Evolutionary conservation across 768 basidiomycete species (phyloP).

Genomic region (Termitomyces heimii): DNA sequence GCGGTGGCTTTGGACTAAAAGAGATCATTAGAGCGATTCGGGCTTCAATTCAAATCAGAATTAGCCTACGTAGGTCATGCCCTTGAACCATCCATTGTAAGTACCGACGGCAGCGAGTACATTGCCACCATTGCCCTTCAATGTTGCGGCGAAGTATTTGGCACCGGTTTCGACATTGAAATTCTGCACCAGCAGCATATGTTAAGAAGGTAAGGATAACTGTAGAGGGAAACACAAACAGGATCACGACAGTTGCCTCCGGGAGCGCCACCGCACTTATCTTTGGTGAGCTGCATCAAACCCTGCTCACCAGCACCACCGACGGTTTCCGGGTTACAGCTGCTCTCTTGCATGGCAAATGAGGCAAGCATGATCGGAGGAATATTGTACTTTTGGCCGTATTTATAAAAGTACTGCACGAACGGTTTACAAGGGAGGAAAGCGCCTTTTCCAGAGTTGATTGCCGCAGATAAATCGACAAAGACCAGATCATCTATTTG

Average conservation of each 20-base stretch:
- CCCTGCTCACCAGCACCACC: conserved; percentile 83
- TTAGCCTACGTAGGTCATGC: conserved; percentile 49
- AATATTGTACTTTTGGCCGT: conserved; percentile 42
- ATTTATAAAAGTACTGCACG: conserved; percentile 51
- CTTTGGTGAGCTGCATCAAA: conserved; percentile 77
- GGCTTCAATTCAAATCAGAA: neutral
- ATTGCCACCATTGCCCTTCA: conserved; percentile 45
- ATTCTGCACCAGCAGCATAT: conserved; percentile 31
- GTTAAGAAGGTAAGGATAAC: neutral
- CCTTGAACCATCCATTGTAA: conserved; percentile 71
- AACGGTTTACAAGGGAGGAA: conserved; percentile 55
- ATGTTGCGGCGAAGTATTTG: conserved; percentile 46
- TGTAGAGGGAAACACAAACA: conserved; percentile 21
- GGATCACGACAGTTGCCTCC: conserved; percentile 40
- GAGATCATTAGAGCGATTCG: neutral
- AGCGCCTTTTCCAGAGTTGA: conserved; percentile 42
- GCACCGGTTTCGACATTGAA: conserved; percentile 72
- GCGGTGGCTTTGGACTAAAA: conserved; percentile 49
- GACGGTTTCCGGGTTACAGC: conserved; percentile 58
- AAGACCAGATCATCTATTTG: conserved; percentile 43
- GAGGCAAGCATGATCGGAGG: conserved; percentile 77
- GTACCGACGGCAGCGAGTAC: conserved; percentile 52
- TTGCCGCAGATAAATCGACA: conserved; percentile 39
- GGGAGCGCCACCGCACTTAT: conserved; percentile 66
- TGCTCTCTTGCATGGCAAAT: conserved; percentile 83